Base-by-base conservation (phyloP, 345 rosid species). In the Theobroma cacao region DNA sequence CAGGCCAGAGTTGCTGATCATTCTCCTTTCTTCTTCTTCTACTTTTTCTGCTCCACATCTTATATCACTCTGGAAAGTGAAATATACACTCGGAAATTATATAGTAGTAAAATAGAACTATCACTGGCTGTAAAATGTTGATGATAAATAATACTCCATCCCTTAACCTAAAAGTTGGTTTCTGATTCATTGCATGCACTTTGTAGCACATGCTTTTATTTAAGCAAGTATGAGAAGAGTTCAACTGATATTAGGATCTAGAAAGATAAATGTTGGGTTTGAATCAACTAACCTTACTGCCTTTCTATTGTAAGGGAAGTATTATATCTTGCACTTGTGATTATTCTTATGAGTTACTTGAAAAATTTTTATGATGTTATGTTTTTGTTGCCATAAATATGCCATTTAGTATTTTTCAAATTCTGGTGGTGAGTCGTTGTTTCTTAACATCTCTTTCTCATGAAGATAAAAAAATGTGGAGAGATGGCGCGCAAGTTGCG, bases 401-500 rank as follows among this genome's bases (percentile, higher is more conserved):
- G 13, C 9, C 5, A 20, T 30, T 61, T 7, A 15, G 34, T 40
- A 12, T 26, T 30, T 30, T 34, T 43, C 38, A 43, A 26, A 47
- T 26, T 18, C 47, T 52, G 5, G 43, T 15, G 67, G 43, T 22
- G 43, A 17, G 7, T 66, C 36, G 2, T 64, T 38, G 33, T 56
- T 20, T 48, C 2, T 59, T 80, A 38, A 80, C 78, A 70, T 78
- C 53, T 31, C 31, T 76, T 77, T 72, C 15, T 77, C 12, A 0
- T 83, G 78, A 52, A 96, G 99, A 88, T 96, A 5, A 94, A 94
- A 94, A 92, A 85, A 88, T 86, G 88, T 74, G 98, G 91, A 74
- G 99, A 96, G 89, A 96, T 93, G 98, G 92, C 98, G 0, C 89
- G 99, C 36, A 96, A 92, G 77, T 82, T 94, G 34, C 91, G 91